These are phyloP conservation scores for Cyathus striatus DNA, from an alignment of 768 basidiomycete genomes.

Conservation along the genomic window DNA sequence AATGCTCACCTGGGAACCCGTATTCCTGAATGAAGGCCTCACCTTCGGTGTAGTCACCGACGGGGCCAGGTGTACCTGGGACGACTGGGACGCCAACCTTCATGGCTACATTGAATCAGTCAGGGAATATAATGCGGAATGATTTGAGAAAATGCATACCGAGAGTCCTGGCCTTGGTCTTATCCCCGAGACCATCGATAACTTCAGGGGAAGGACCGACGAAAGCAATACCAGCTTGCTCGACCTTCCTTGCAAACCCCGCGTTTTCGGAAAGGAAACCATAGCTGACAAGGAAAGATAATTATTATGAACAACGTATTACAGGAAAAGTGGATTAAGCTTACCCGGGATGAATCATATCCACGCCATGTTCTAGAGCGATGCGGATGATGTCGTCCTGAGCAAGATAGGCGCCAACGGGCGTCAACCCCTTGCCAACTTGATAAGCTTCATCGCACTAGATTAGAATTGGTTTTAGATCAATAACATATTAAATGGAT, in stretches of 20 bases:
- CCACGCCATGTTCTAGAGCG: constrained; percentile 96
- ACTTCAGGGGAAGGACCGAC: constrained; percentile 94
- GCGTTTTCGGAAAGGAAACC: constrained; percentile 99
- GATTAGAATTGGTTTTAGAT: constrained; percentile 24
- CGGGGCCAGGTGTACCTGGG: constrained; percentile 96
- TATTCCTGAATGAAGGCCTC: constrained; percentile 90
- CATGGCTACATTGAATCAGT: constrained; percentile 50
- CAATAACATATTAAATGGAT: constrained; percentile 5
- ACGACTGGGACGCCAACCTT: constrained; percentile 92
- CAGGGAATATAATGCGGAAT: constrained; percentile 5
- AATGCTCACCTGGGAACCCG: constrained; percentile 80
- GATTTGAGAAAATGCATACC: constrained; percentile 41
- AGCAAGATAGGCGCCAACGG: constrained; percentile 94
- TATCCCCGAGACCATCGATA: constrained; percentile 96
- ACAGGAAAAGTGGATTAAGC: constrained; percentile 10
- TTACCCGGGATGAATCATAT: constrained; percentile 99
- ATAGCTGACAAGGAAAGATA: constrained; percentile 48
- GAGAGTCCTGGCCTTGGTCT: constrained; percentile 92
- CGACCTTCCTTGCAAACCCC: constrained; percentile 94
- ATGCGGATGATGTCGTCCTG: constrained; percentile 97
- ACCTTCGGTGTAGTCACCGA: constrained; percentile 73
- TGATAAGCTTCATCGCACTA: constrained; percentile 98
- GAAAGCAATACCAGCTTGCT: constrained; percentile 95
- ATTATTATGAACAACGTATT: not conserved
- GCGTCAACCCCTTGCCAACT: constrained; percentile 94